Conservation (phyloP, 345 rosid species). For the Hibiscus tridactylites region DNA sequence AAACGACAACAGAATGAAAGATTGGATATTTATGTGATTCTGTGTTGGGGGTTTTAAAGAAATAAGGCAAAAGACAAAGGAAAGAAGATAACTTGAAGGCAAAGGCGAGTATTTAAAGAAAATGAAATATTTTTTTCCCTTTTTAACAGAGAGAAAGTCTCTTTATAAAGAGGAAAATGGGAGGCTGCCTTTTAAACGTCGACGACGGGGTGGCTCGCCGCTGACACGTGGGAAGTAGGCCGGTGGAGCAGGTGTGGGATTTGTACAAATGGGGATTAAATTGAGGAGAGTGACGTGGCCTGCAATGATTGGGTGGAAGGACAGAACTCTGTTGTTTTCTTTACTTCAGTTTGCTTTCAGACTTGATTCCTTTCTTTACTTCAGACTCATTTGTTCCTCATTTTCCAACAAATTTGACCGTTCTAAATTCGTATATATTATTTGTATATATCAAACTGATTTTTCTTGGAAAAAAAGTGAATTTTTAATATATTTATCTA, state of each 20-base stretch:
- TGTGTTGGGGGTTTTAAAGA: constrained; percentile 10
- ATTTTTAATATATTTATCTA: too few relatives aligned
- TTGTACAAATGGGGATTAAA: background rate
- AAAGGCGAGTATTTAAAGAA: constrained; percentile 17
- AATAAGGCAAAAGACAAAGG: background rate
- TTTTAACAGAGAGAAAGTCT: constrained; percentile 3
- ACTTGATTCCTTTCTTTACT: too few relatives aligned
- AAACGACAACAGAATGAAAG: background rate
- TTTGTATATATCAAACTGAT: too few relatives aligned
- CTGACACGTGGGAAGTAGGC: constrained; percentile 19
- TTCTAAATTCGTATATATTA: too few relatives aligned
- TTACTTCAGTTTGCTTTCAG: background rate
- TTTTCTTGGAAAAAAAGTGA: too few relatives aligned
- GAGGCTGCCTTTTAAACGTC: constrained; percentile 28
- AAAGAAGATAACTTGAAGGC: constrained; percentile 15
- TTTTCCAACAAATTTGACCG: too few relatives aligned
- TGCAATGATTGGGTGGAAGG: background rate
- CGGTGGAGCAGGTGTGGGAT: constrained; percentile 12
- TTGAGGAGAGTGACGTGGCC: background rate
- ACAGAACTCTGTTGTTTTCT: background rate
- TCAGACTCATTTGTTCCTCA: too few relatives aligned
- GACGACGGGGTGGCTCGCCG: constrained; percentile 20
- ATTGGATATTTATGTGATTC: background rate
- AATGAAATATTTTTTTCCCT: background rate
- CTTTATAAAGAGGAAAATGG: background rate